phyloP scores from a whole-genome alignment of 768 basidiomycete species.

The Amanita muscaria region DNA sequence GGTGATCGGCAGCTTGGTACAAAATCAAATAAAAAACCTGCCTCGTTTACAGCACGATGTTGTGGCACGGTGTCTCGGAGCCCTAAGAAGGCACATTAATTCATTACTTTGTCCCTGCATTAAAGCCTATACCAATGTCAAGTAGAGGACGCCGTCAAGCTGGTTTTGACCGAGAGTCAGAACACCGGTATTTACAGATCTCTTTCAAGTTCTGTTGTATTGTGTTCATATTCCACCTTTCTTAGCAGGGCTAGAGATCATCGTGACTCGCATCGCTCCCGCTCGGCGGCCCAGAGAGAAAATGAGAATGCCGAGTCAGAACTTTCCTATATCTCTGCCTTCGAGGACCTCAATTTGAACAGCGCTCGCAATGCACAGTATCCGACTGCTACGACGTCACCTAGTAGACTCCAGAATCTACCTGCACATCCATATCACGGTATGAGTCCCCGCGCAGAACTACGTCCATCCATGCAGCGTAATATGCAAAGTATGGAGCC shows the following conservation, averaged over 20 bases:
- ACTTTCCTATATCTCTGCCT: background rate
- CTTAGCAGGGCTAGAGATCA: too few relatives aligned
- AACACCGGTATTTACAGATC: background rate
- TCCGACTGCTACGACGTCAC: too few relatives aligned
- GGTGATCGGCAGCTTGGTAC: background rate
- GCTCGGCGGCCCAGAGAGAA: background rate
- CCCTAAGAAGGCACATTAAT: too few relatives aligned
- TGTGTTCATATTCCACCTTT: too few relatives aligned
- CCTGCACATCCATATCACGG: too few relatives aligned
- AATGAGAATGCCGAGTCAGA: background rate
- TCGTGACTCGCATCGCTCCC: too few relatives aligned
- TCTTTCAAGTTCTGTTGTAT: too few relatives aligned
- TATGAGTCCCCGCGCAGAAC: background rate
- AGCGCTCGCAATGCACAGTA: background rate
- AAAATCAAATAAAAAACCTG: constrained; percentile 5
- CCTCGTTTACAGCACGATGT: background rate
- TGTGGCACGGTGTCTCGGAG: background rate
- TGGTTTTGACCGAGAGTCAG: background rate
- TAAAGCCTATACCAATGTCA: too few relatives aligned
- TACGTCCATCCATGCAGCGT: background rate
- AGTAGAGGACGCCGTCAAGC: background rate
- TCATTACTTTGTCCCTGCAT: too few relatives aligned
- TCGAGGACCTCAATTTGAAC: background rate
- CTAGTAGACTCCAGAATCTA: too few relatives aligned
- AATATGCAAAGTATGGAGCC: background rate